Evolutionary conservation across 208 protist genomes (phyloP).

Genomic region (Borovskyia barvae): DNA sequence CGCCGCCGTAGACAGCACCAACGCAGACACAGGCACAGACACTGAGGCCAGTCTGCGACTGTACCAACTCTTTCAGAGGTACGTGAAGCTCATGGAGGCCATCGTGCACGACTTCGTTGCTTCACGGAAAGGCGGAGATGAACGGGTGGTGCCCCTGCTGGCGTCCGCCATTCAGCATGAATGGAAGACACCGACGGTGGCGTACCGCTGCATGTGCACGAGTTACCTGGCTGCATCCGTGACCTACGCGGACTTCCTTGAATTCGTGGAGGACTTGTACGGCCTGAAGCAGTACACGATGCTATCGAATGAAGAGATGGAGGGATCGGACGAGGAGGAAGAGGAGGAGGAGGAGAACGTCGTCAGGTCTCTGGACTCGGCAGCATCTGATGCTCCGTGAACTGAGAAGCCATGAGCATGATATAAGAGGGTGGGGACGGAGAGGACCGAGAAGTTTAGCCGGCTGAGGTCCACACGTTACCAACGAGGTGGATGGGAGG

Average conservation of each 20-base stretch:
- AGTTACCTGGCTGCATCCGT: conserved; percentile 71
- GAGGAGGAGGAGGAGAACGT: conserved; percentile 1
- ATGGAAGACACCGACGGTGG: conserved; percentile 30
- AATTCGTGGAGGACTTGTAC: conserved; percentile 61
- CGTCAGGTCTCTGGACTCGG: too few relatives aligned
- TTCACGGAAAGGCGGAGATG: conserved; percentile 5
- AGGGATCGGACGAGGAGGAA: conserved; percentile 7
- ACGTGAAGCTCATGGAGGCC: conserved; percentile 46
- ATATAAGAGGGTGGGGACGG: too few relatives aligned
- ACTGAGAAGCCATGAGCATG: too few relatives aligned
- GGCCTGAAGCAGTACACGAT: conserved; percentile 37
- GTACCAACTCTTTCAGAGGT: conserved; percentile 58
- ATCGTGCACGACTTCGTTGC: conserved; percentile 55
- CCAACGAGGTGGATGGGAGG: too few relatives aligned
- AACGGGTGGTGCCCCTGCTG: conserved; percentile 28
- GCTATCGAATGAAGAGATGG: neutral
- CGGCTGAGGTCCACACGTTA: too few relatives aligned
- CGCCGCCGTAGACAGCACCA: conserved; percentile 2
- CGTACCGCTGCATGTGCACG: conserved; percentile 51
- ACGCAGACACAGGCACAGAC: conserved; percentile 54
- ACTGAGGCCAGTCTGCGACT: conserved; percentile 42
- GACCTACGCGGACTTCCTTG: conserved; percentile 67
- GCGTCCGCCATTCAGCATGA: conserved; percentile 49
- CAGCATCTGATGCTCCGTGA: too few relatives aligned
- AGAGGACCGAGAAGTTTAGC: too few relatives aligned